Percentiles rank a stretch among this genome's conserved stretches.
phyloP scores from a whole-genome alignment of 495 filamentous ascomycete genomes.

The Viridothelium virens region DNA sequence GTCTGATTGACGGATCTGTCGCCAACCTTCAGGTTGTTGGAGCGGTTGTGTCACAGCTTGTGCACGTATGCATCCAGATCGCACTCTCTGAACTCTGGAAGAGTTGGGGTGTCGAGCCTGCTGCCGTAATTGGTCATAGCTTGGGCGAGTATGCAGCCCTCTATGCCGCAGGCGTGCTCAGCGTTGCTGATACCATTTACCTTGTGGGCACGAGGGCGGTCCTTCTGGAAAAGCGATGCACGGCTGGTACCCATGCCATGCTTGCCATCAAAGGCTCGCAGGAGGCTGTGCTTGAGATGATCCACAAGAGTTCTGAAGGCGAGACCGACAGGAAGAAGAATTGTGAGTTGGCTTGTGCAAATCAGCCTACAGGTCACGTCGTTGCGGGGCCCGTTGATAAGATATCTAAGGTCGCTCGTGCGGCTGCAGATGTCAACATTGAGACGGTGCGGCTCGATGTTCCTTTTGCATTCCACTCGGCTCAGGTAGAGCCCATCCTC shows the following conservation, averaged over 20 bases:
- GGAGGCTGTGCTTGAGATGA: background rate
- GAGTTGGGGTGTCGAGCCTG: slow-evolving; percentile 33
- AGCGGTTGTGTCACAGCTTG: slow-evolving; percentile 26
- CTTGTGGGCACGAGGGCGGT: slow-evolving; percentile 23
- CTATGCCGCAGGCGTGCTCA: slow-evolving; percentile 23
- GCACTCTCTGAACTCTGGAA: slow-evolving; percentile 32
- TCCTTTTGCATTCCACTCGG: slow-evolving; percentile 75
- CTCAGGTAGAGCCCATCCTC: slow-evolving; percentile 68
- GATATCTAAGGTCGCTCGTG: slow-evolving; percentile 16
- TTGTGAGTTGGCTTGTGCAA: slow-evolving; percentile 35
- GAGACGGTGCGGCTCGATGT: slow-evolving; percentile 51
- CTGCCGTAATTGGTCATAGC: slow-evolving; percentile 31
- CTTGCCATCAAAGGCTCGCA: slow-evolving; percentile 25
- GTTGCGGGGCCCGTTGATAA: slow-evolving; percentile 30
- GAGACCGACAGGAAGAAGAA: background rate
- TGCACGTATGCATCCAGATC: slow-evolving; percentile 31
- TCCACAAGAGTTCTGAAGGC: background rate
- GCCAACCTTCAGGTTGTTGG: background rate
- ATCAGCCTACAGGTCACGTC: slow-evolving; percentile 30
- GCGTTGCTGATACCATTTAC: slow-evolving; percentile 18
- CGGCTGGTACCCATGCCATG: slow-evolving; percentile 25
- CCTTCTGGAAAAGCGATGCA: slow-evolving; percentile 19
- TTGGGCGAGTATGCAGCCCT: slow-evolving; percentile 31
- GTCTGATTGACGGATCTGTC: background rate
- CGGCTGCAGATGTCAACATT: slow-evolving; percentile 17